Base-by-base conservation (phyloP, 805 yeast species). In the Yamadazyma kitorensis region DNA sequence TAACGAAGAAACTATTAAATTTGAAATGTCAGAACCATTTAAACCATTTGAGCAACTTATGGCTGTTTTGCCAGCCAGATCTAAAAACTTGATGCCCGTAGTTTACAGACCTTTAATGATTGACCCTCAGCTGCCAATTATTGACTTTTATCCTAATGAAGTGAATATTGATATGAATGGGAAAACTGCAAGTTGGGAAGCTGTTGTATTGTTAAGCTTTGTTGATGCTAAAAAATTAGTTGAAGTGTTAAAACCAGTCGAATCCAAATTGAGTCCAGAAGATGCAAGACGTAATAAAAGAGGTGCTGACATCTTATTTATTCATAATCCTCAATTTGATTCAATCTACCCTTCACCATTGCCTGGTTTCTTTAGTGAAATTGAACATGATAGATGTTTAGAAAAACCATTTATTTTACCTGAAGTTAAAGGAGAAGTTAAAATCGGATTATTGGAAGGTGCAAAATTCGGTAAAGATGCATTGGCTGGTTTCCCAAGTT, bases 11-110 rank as follows among this genome's bases (percentile, higher is more conserved):
- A 36, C 43, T 5, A 38, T 49, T 14, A 55, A 67, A 21, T 88
- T 89, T 48, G 78, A 80, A 11, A 57, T 69, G 44, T 89, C 95
- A 5, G 56, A 55, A 4, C 98, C 98, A 0, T 87, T 93, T 66
- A 76, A 68, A 40, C 98, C 98, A 8, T 91, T 86, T 59, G 91
- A 93, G 57, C 98, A 93, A 64, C 73, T 93, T 49, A 93, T 91
- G 98, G 91, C 96, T 13, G 98, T 93, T 15, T 68, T 93, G 45
- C 98, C 98, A 1, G 96, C 91, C 15, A 79, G 97, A 68, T 88
- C 97, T 4, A 78, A 75, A 34, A 67, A 70, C 29, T 72, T 93
- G 46, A 78, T 93, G 52, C 98, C 98, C 1, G 55, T 69, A 6
- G 77, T 78, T 13, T 84, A 83, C 57, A 76, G 95, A 58, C 73